These are phyloP conservation scores for Adansonia madagascariensis DNA, from an alignment of 441 rosid genomes.

Conservation along the genomic window DNA sequence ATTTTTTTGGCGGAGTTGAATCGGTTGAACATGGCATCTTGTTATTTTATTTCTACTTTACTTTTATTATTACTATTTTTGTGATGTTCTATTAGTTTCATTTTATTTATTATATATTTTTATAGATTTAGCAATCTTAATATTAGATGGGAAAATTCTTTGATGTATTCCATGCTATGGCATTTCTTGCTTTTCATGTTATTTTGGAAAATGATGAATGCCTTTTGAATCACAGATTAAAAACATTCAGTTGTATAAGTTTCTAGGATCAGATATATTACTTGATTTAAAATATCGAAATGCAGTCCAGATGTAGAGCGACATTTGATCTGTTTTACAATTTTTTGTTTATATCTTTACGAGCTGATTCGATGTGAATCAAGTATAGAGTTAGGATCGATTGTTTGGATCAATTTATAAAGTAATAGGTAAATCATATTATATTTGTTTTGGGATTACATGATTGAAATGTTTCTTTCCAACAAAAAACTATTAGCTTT, in stretches of 20 bases:
- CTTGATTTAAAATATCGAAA: neutral
- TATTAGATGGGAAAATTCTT: slow-evolving; percentile 4
- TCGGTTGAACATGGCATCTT: slow-evolving; percentile 21
- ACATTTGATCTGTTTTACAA: neutral
- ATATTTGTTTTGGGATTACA: neutral
- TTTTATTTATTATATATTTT: slow-evolving; percentile 25
- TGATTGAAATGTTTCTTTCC: neutral
- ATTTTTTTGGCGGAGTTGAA: slow-evolving; percentile 26
- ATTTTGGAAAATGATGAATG: slow-evolving; percentile 9
- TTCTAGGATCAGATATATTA: neutral
- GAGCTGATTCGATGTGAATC: neutral
- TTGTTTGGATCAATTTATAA: neutral
- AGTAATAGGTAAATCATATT: neutral
- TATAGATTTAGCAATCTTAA: slow-evolving; percentile 22
- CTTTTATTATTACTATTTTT: neutral
- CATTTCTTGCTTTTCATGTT: neutral
- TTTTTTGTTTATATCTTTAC: neutral
- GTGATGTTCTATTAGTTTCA: neutral
- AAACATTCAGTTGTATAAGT: neutral
- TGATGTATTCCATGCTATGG: slow-evolving; percentile 7
- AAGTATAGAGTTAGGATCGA: neutral
- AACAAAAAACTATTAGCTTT: neutral
- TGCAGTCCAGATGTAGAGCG: neutral
- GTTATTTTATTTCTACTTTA: neutral
- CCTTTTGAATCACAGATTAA: neutral